These are phyloP conservation scores for Cryptosporidium sp. DNA, from an alignment of 169 alveolate species.

Conservation along the genomic window DNA sequence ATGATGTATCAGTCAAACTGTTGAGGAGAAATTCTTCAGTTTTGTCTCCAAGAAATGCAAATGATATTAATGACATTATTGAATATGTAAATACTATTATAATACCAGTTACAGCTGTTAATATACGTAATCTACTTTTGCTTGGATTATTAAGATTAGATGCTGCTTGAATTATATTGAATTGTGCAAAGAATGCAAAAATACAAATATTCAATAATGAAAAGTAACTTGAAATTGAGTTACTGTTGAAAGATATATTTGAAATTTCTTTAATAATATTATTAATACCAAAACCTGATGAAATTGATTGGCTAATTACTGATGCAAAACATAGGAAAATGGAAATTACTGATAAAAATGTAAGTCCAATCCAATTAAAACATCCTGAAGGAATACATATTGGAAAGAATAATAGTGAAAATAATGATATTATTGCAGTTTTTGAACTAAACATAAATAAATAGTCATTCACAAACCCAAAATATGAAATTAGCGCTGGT, in stretches of 20 bases:
- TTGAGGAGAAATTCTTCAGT: constrained; percentile 36
- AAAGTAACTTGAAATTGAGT: constrained; percentile 11
- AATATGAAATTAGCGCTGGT: constrained; percentile 20
- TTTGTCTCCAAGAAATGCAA: constrained; percentile 21
- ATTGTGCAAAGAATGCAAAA: constrained; percentile 63
- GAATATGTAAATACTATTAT: constrained; percentile 61
- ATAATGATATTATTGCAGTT: constrained; percentile 39
- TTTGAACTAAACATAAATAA: constrained; percentile 52
- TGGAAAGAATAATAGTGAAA: constrained; percentile 47
- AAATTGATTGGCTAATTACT: neutral
- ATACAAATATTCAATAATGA: constrained; percentile 64
- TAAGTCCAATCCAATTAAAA: constrained; percentile 57
- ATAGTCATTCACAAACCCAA: constrained; percentile 8
- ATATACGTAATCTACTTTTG: constrained; percentile 23
- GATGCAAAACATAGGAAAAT: constrained; percentile 36
- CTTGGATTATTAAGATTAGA: constrained; percentile 33
- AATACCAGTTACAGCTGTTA: constrained; percentile 50
- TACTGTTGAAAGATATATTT: neutral
- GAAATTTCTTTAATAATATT: constrained; percentile 2
- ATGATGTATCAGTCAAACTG: neutral
- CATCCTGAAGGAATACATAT: constrained; percentile 58
- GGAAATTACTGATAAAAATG: constrained; percentile 26
- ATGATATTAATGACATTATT: constrained; percentile 12
- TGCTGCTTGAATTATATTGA: constrained; percentile 54
- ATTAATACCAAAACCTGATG: constrained; percentile 2